Conservation (phyloP, 768 basidiomycete genomes). For the Cantharellus anzutake region DNA sequence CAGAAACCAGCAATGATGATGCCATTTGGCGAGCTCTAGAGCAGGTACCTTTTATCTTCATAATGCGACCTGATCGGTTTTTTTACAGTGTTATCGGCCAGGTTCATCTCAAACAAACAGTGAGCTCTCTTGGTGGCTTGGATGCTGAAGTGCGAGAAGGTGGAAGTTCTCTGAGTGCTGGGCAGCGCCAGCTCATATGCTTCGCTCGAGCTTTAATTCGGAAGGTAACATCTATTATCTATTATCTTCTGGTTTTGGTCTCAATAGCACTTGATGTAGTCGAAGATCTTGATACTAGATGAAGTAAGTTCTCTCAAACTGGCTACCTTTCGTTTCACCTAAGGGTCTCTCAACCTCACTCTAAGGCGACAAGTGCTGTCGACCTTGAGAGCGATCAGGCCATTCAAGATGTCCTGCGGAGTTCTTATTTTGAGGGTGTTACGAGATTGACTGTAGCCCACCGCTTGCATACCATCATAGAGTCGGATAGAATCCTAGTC, state of each 20-base stretch:
- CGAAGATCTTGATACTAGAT: conserved; percentile 81
- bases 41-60: conserved; percentile 22
- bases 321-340: background rate
- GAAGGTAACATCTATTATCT: conserved; percentile 26
- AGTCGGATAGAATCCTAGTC: conserved; percentile 66
- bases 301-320: conserved; percentile 33
- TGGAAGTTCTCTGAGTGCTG: conserved; percentile 63
- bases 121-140: conserved; percentile 44
- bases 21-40: conserved; percentile 79
- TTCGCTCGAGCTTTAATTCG: conserved; percentile 71
- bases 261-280: conserved; percentile 20
- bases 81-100: conserved; percentile 12
- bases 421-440: conserved; percentile 53
- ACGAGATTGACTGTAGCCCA: conserved; percentile 82
- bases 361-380: conserved; percentile 68
- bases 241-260: background rate
- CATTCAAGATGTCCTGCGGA: conserved; percentile 74
- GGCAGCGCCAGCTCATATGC: conserved; percentile 76
- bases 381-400: conserved; percentile 80
- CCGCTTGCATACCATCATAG: conserved; percentile 53
- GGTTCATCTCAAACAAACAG: conserved; percentile 49
- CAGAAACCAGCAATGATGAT: background rate
- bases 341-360: background rate
- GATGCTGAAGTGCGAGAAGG: conserved; percentile 62
- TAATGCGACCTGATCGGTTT: background rate